Conservation (phyloP, 192 early-diverging fungal species). For the Backusella parvicylindrica region DNA sequence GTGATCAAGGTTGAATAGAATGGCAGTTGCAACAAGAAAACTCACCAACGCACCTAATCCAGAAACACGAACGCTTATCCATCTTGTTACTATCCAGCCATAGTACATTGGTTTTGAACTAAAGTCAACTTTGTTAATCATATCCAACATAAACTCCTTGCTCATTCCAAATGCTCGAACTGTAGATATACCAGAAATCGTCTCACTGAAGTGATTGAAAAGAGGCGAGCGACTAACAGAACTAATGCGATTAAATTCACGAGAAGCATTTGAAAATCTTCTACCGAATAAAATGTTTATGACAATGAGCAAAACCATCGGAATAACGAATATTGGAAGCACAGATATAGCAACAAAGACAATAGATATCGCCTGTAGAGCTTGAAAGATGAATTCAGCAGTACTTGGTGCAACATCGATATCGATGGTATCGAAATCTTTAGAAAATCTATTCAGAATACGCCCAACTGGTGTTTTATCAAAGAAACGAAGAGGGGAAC, state of each 20-base stretch:
- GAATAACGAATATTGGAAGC: constrained; percentile 57
- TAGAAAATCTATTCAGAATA: constrained; percentile 85
- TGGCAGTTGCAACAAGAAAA: constrained; percentile 59
- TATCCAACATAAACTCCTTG: constrained; percentile 56
- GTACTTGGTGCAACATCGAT: constrained; percentile 45
- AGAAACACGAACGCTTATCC: constrained; percentile 79
- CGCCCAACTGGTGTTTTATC: constrained; percentile 84
- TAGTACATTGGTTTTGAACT: constrained; percentile 79
- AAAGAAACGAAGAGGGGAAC: constrained; percentile 79
- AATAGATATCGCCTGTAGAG: constrained; percentile 44
- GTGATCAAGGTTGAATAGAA: constrained; percentile 48
- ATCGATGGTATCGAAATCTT: constrained; percentile 82
- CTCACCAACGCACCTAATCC: constrained; percentile 67
- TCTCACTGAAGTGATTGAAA: constrained; percentile 76
- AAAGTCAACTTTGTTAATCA: constrained; percentile 35
- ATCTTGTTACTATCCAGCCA: constrained; percentile 77
- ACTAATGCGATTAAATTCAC: constrained; percentile 86
- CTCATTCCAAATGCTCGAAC: constrained; percentile 79
- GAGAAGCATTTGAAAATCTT: constrained; percentile 59
- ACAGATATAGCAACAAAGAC: constrained; percentile 57
- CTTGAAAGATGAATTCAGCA: constrained; percentile 41
- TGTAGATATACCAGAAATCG: constrained; percentile 62
- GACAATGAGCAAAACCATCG: constrained; percentile 27
- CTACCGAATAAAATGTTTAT: constrained; percentile 48
- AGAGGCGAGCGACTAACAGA: constrained; percentile 68